Evolutionary conservation across 768 basidiomycete genomes (phyloP), one percentile per base, ranked within the genome.

Genomic region (Calocera viscosa): DNA sequence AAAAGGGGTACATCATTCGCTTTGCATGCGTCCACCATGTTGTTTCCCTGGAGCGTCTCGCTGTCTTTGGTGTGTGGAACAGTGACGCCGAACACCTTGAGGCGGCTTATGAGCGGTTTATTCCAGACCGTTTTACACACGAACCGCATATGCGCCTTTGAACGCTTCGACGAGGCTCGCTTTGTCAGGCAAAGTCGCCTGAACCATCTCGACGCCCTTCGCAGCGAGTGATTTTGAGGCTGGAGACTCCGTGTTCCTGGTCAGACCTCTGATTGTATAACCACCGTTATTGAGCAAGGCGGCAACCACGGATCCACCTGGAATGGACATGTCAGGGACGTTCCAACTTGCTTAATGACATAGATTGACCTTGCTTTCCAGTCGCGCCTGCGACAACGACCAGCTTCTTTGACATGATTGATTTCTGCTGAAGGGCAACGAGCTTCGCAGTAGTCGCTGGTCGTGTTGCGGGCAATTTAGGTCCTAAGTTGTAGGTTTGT

Each of bases 331-430:
- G n/a, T n/a, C n/a, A n/a, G n/a, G n/a, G n/a, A n/a, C n/a, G n/a
- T n/a, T n/a, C n/a, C n/a, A n/a, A n/a, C n/a, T n/a, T n/a, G n/a
- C n/a, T n/a, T n/a, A n/a, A n/a, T n/a, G n/a, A n/a, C n/a, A n/a
- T n/a, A n/a, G n/a, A n/a, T n/a, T n/a, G n/a, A n/a, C 78, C 78
- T 73, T 78, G 76, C 12, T 66, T 67, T 14, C 78, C 78, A 22
- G 77, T 79, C 1, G 78, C 77, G 32, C 78, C 77, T 22, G 76
- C 72, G 33, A 79, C 75, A 2, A 71, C 72, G 34, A 77, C 72
- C 35, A 77, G 26, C 5, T 60, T 60, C 16, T 17, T 24, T 19
- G 43, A 47, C 43, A 47, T 47, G n/a, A n/a, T n/a, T n/a, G n/a
- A n/a, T n/a, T n/a, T n/a, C n/a, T n/a, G n/a, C n/a, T n/a, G n/a